phyloP scores from a whole-genome alignment of 2,329 filamentous ascomycete species.

The Nigrospora oryzae region DNA sequence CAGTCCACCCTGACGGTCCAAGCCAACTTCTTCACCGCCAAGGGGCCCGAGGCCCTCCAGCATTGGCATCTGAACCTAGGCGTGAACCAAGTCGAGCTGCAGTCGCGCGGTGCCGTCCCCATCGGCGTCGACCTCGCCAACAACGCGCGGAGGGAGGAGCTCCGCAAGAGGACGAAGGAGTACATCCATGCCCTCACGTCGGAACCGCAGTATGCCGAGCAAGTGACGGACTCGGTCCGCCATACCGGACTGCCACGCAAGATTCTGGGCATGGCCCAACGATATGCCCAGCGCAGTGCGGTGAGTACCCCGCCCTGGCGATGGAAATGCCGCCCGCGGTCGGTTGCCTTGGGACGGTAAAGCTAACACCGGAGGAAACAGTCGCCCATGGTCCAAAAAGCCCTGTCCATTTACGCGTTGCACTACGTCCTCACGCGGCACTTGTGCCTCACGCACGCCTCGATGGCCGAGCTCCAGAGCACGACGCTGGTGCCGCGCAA shows the following conservation, averaged over 20 bases:
- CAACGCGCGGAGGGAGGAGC: conserved; percentile 30
- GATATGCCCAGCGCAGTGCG: conserved; percentile 35
- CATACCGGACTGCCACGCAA: conserved; percentile 36
- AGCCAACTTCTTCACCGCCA: conserved; percentile 44
- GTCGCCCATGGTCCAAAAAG: conserved; percentile 41
- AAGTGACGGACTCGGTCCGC: conserved; percentile 38
- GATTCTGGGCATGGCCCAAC: conserved; percentile 38
- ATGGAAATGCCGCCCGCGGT: background rate
- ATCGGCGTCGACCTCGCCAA: conserved; percentile 40
- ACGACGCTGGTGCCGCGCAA: conserved; percentile 35
- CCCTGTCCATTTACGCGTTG: conserved; percentile 46
- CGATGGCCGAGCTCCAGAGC: conserved; percentile 29
- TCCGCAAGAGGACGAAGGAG: conserved; percentile 35
- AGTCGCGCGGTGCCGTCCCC: conserved; percentile 34
- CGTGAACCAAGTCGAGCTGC: conserved; percentile 28
- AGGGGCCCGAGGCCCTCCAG: conserved; percentile 35
- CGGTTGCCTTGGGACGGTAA: background rate
- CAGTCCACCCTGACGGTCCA: conserved; percentile 33
- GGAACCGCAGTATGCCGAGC: conserved; percentile 39
- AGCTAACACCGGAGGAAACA: conserved; percentile 10
- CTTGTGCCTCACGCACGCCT: conserved; percentile 38
- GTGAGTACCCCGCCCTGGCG: conserved; percentile 18
- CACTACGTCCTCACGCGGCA: conserved; percentile 50
- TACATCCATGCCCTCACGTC: conserved; percentile 39
- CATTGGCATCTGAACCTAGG: conserved; percentile 39